phyloP scores from a whole-genome alignment of 2,329 filamentous ascomycete species.

The Allantophomopsis cytisporea region DNA sequence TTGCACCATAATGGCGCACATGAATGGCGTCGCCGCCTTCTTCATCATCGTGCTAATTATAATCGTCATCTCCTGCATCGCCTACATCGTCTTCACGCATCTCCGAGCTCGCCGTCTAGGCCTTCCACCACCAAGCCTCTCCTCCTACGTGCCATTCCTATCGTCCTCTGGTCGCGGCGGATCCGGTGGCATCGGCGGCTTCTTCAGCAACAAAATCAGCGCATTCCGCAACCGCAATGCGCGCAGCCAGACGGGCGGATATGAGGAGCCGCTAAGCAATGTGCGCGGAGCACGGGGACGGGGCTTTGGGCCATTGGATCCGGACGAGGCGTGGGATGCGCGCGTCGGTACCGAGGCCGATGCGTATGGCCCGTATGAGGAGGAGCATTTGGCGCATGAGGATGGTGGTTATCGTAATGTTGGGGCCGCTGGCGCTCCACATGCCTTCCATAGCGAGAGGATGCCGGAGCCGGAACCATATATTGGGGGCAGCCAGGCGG shows the following conservation, averaged over 20 bases:
- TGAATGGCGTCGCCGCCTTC: slow-evolving; percentile 54
- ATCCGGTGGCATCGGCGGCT: slow-evolving; percentile 50
- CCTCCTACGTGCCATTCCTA: slow-evolving; percentile 58
- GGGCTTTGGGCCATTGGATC: slow-evolving; percentile 58
- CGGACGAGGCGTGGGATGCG: slow-evolving; percentile 78
- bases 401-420: slow-evolving; percentile 28
- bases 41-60: slow-evolving; percentile 60
- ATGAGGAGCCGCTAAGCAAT: slow-evolving; percentile 40
- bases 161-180: slow-evolving; percentile 18
- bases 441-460: too few species aligned
- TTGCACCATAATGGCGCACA: slow-evolving; percentile 33
- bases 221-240: slow-evolving; percentile 51
- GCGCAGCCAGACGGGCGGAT: slow-evolving; percentile 55
- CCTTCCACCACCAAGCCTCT: slow-evolving; percentile 55
- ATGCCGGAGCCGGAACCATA: slow-evolving; percentile 16
- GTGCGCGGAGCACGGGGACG: slow-evolving; percentile 28
- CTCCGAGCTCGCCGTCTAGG: slow-evolving; percentile 61
- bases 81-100: slow-evolving; percentile 61
- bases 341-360: slow-evolving; percentile 64
- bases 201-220: slow-evolving; percentile 55
- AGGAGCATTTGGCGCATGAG: slow-evolving; percentile 47
- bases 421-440: slow-evolving; percentile 35
- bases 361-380: slow-evolving; percentile 53
- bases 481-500: slow-evolving; percentile 22
- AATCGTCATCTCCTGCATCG: slow-evolving; percentile 37